Base-by-base conservation (phyloP, 768 basidiomycete species). In the Lentinula raphanica region DNA sequence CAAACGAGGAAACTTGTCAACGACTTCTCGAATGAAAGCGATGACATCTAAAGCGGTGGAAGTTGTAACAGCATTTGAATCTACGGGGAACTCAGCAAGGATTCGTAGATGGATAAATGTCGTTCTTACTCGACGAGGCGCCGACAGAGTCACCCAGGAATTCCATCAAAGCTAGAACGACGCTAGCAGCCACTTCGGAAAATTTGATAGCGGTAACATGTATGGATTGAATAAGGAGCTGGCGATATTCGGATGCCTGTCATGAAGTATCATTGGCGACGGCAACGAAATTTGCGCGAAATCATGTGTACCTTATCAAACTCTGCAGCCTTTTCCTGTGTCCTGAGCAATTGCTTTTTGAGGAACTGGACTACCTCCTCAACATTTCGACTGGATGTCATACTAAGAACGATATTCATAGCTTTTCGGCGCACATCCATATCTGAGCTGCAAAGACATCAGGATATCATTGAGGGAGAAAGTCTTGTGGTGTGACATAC, bases 351-450 rank as follows among this genome's bases (percentile, higher is more conserved):
- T 67, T 98, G 96, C 72, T 98, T 99, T 81, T 98, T 98, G 66
- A 99, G 79, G 83, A 97, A 95, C 2, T 90, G 68, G 1, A 96
- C 96, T 1, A 98, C 93, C 51, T 98, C 97, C 67, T 98, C 97
- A 13, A 98, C 93, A 62, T 97, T 99, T 51, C 95, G 78, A 64
- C 90, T 91, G 15, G 92, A 89, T 0, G 94, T 91, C 90, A 98
- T 92, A 69, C 86, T 92, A 55, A 98, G 74, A 12, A 94, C 92
- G 61, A 98, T 92, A 58, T 76, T 79, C 60, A 96, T 85, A 5
- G 95, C 94, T 71, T 97, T 98, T 59, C 90, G 81, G 58, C 93
- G 88, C 28, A 98, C 97, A 74, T 98, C 97, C 79, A 98, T 93
- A 66, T 98, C 96, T 40, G 92, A 88, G 66, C 92, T 94, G 63